These are phyloP conservation scores for Lactuca saligna DNA, from an alignment of 129 eudicot species.

Conservation along the genomic window DNA sequence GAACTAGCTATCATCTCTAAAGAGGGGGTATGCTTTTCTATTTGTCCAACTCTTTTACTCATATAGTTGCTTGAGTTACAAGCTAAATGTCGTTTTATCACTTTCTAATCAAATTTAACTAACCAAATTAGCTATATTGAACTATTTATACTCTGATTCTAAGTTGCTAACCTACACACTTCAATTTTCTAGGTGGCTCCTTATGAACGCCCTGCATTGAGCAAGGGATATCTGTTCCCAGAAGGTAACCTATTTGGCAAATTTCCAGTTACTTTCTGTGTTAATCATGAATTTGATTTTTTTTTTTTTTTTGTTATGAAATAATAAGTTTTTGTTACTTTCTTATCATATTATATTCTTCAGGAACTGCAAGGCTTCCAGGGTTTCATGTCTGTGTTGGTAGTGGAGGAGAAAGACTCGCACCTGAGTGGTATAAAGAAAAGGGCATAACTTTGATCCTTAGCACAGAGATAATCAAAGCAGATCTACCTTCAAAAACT, in stretches of 20 bases:
- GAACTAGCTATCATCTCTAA: slow-evolving; percentile 83
- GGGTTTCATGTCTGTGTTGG: slow-evolving; percentile 98
- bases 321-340: slow-evolving; percentile 9
- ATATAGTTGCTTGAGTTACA: not conserved
- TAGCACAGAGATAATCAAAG: slow-evolving; percentile 61
- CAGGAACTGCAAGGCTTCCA: slow-evolving; percentile 96
- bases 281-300: too few relatives aligned
- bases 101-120: not conserved
- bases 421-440: slow-evolving; percentile 96
- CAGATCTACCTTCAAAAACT: slow-evolving; percentile 66
- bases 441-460: slow-evolving; percentile 76
- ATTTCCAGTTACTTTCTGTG: not conserved
- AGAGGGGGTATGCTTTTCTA: slow-evolving; percentile 57
- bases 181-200: slow-evolving; percentile 83
- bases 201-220: slow-evolving; percentile 98
- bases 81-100: too few relatives aligned
- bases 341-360: not conserved
- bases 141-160: slow-evolving; percentile 15
- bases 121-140: not conserved
- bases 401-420: slow-evolving; percentile 93
- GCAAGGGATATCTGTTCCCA: slow-evolving; percentile 94
- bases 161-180: slow-evolving; percentile 12
- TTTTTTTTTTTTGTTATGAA: not conserved
- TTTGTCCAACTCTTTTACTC: not conserved
- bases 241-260: slow-evolving; percentile 50